Conservation (phyloP, 805 yeast species). For the Pichia insulana region DNA sequence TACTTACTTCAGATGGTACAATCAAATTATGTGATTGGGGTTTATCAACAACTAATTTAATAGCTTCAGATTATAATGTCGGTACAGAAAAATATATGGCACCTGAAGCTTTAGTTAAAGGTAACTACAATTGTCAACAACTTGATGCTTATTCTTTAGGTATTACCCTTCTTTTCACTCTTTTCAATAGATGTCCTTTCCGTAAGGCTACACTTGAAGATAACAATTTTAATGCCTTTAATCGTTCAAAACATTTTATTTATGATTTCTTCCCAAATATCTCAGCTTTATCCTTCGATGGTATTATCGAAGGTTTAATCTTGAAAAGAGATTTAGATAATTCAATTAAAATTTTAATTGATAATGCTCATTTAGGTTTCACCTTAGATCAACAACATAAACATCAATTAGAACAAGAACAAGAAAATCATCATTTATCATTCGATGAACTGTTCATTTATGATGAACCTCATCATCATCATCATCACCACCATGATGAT, state of each 20-base stretch:
- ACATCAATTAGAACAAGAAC: not conserved
- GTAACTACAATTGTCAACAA: constrained; percentile 32
- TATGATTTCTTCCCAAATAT: constrained; percentile 42
- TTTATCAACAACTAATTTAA: constrained; percentile 36
- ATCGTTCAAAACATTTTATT: constrained; percentile 32
- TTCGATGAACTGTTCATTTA: constrained; percentile 8
- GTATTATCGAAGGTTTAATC: constrained; percentile 34
- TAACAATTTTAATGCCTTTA: constrained; percentile 36
- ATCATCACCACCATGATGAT: no score
- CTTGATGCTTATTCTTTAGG: constrained; percentile 54
- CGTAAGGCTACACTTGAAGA: constrained; percentile 33
- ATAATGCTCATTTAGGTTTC: constrained; percentile 32
- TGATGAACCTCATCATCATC: not conserved
- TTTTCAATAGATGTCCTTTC: constrained; percentile 48
- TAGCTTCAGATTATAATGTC: constrained; percentile 31
- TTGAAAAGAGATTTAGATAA: constrained; percentile 34
- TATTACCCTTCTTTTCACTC: constrained; percentile 38
- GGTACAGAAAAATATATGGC: constrained; percentile 58
- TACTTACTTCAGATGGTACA: constrained; percentile 41
- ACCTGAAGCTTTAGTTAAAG: constrained; percentile 33
- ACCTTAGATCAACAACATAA: constrained; percentile 38
- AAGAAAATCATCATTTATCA: constrained; percentile 11
- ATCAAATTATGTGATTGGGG: constrained; percentile 74
- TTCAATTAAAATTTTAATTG: constrained; percentile 16
- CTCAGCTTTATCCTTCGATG: constrained; percentile 33